These are phyloP conservation scores for Calonectria pseudoturangicola DNA, from an alignment of 2,329 filamentous ascomycete genomes.

Conservation along the genomic window DNA sequence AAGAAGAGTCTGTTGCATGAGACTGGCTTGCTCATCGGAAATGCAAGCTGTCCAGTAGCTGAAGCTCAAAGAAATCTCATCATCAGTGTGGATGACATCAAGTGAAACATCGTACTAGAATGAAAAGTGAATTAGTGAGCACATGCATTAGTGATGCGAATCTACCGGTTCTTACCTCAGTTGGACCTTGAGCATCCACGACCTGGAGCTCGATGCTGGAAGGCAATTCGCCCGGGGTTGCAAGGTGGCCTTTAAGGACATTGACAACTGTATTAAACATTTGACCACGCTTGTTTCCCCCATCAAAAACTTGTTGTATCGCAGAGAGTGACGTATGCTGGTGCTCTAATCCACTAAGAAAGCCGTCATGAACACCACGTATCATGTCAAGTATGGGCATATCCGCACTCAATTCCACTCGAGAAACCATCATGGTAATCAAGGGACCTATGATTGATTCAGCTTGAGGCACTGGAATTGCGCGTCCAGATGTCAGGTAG, in stretches of 20 bases:
- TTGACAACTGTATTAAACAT: conserved; percentile 10
- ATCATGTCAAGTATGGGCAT: not conserved
- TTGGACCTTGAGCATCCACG: conserved; percentile 2
- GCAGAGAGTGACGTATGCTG: conserved; percentile 5
- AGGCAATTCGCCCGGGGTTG: not conserved
- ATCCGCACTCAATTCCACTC: not conserved
- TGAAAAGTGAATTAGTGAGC: not conserved
- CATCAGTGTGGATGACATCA: not conserved
- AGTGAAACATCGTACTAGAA: not conserved
- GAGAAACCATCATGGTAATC: conserved; percentile 2
- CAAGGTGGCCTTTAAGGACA: not conserved
- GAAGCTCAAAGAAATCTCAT: not conserved
- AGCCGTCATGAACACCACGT: not conserved
- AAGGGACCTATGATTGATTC: conserved; percentile 1
- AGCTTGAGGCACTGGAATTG: not conserved
- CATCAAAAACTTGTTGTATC: not conserved
- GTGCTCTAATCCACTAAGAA: not conserved
- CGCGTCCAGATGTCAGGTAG: not conserved
- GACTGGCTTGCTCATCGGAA: not conserved
- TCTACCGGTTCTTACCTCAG: not conserved
- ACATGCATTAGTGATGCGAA: not conserved
- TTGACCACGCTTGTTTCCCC: not conserved
- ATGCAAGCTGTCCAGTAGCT: conserved; percentile 9
- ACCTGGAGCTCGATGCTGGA: not conserved
- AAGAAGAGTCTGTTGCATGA: conserved; percentile 1